These are phyloP conservation scores for Geotrichum australiense DNA, from an alignment of 1,139 yeast genomes.

Conservation along the genomic window DNA sequence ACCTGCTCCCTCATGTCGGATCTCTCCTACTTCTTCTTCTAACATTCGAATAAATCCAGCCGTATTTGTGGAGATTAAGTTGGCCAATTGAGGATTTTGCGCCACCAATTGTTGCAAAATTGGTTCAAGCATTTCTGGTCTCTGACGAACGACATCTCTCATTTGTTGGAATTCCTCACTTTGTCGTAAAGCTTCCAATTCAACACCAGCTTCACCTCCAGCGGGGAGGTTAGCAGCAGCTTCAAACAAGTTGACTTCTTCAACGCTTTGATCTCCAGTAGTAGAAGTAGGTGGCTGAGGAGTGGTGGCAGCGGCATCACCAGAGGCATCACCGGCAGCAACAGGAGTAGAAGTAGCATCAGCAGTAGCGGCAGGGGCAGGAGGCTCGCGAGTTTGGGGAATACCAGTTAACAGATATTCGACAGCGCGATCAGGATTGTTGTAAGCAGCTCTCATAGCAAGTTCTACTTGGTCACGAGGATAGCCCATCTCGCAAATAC, in stretches of 20 bases:
- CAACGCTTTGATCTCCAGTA: constrained; percentile 34
- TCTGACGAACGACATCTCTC: constrained; percentile 71
- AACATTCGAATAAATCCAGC: constrained; percentile 74
- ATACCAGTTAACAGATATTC: constrained; percentile 89
- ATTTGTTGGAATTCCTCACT: constrained; percentile 52
- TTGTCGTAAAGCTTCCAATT: constrained; percentile 32
- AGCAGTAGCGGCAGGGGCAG: constrained; percentile 28
- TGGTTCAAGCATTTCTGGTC: constrained; percentile 86
- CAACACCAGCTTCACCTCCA: constrained; percentile 26
- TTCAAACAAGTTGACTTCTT: constrained; percentile 56
- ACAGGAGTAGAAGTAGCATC: constrained; percentile 30
- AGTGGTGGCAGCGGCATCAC: constrained; percentile 72
- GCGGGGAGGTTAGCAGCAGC: constrained; percentile 62
- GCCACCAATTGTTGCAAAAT: constrained; percentile 74
- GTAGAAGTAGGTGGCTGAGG: too few species aligned
- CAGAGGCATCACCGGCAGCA: constrained; percentile 16
- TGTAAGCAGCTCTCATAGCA: constrained; percentile 92
- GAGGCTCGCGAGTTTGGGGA: constrained; percentile 52
- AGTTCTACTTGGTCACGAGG: constrained; percentile 80
- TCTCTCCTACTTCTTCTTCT: constrained; percentile 37
- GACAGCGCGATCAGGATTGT: constrained; percentile 97
- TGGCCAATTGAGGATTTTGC: constrained; percentile 85
- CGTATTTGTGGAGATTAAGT: constrained; percentile 67
- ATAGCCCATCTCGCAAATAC: constrained; percentile 95
- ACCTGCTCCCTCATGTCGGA: constrained; percentile 26